phyloP scores from a whole-genome alignment of 164 flowering plant species.

The Litsea cubeba region DNA sequence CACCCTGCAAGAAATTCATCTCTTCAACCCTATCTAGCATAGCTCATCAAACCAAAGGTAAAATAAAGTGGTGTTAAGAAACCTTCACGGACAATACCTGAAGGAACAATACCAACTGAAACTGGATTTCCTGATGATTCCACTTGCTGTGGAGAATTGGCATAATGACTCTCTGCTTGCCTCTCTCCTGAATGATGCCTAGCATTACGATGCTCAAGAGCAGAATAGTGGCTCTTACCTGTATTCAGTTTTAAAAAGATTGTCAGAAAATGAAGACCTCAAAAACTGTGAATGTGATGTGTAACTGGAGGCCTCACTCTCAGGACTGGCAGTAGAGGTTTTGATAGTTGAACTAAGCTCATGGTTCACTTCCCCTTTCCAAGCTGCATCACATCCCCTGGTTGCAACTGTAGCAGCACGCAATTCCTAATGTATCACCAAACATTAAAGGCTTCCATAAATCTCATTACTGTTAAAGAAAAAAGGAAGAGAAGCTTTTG shows the following conservation, averaged over 20 bases:
- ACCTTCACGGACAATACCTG: slow-evolving; percentile 35
- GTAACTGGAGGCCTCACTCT: slow-evolving; percentile 26
- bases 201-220: slow-evolving; percentile 20
- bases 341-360: slow-evolving; percentile 20
- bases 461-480: neutral
- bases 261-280: slow-evolving; percentile 1
- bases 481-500: neutral
- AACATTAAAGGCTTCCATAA: slow-evolving; percentile 2
- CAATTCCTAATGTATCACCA: slow-evolving; percentile 40
- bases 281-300: slow-evolving; percentile 1
- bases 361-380: slow-evolving; percentile 45
- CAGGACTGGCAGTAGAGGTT: slow-evolving; percentile 32
- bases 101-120: slow-evolving; percentile 35
- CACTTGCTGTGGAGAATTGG: slow-evolving; percentile 36
- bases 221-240: slow-evolving; percentile 35
- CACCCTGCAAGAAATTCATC: too few relatives aligned
- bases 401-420: slow-evolving; percentile 38
- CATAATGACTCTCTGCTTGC: slow-evolving; percentile 22
- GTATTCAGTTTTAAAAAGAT: slow-evolving; percentile 9
- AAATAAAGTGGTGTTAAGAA: neutral
- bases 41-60: too few relatives aligned
- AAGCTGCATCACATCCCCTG: slow-evolving; percentile 39
- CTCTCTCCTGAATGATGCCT: slow-evolving; percentile 21
- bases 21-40: too few relatives aligned
- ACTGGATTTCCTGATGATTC: slow-evolving; percentile 47